Evolutionary conservation across 164 flowering plant species (phyloP), one percentile per base, ranked within the genome.

Genomic region (Liriodendron chinense): DNA sequence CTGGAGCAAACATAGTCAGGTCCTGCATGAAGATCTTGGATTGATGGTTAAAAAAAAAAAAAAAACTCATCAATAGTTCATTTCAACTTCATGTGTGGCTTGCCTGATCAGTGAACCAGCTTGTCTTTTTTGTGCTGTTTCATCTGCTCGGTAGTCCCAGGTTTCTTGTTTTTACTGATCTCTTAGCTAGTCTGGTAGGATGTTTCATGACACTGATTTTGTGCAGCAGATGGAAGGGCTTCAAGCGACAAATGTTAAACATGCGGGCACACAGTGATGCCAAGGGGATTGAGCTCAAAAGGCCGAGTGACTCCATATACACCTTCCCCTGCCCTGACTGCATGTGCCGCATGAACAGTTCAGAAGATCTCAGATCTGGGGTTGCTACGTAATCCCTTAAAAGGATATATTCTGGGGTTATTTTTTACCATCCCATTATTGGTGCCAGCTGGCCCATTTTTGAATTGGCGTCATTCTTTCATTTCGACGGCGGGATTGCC

Each of bases 241-340:
- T 96, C 82, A 94, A 91, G 81, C 88, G 94, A 1, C 96, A 94
- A 20, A 87, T 94, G 97, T 80, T 89, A 76, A 90, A 59, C 77
- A 88, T 96, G 86, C 84, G 96, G 72, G 70, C 86, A 9, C 97
- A 90, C 78, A 94, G 99, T 75, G 98, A 91, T 80, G 84, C 93
- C 64, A 96, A 96, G 76, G 98, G 99, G 18, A 76, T 87, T 34
- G 92, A 90, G 80, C 79, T 89, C 9, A 96, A 89, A 83, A 87
- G 97, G 72, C 90, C 90, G 18, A 87, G 79, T 73, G 97, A 94
- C 73, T 92, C 99, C 6, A 85, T 92, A 72, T 94, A 96, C 81
- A 86, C 90, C 28, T 89, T 89, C 79, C 99, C 99, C 7, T 95
- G 99, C 78, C 96, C 99, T 1, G 89, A 93, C 82, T 95, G 97